Evolutionary conservation across 495 filamentous ascomycete species (phyloP), one percentile per base, ranked within the genome.

Genomic region (Aspergillus ostianus): DNA sequence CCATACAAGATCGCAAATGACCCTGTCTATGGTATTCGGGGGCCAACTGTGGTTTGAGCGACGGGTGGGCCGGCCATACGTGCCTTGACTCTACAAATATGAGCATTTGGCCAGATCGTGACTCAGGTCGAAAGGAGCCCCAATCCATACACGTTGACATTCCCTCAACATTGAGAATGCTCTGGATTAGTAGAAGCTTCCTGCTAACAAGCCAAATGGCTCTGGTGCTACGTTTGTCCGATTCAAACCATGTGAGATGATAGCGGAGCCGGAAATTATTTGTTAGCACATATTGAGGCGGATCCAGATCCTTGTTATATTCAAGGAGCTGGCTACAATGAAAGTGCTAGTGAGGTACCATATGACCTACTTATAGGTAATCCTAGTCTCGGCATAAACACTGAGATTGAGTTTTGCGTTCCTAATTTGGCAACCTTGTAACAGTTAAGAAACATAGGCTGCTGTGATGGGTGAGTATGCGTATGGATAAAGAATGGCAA

Each of bases 1-100:
- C 61, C 70, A 7, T 88, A 87, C 70, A 80, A 70, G 27, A 74
- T 77, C 17, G 78, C 84, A 26, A 83, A 76, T 47, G 87, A 90
- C 59, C 87, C 87, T 0, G 82, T 87, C 29, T 90, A 88, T 21
- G 45, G 54, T 17, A n/a, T 27, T 30, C 64, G 64, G 70, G 62
- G 54, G 69, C 23, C 23, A 26, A 26, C 23, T 2, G 23, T 26
- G 23, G 23, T 26, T 4, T 26, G 23, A 26, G 4, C 4, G 23
- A 26, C 23, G 23, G 4, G 23, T 26, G 23, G 4, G 23, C 23
- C 23, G 23, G 23, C 23, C 13, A 15, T 41, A 12, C 8, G 36
- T 41, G 12, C 8, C 10, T 10, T 13, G 36, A 5, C 12, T 15
- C 13, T 15, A 41, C 15, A 15, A 12, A 1, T 15, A 41, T 41